phyloP scores from a whole-genome alignment of 805 yeast genomes.

The Lachancea waltii region DNA sequence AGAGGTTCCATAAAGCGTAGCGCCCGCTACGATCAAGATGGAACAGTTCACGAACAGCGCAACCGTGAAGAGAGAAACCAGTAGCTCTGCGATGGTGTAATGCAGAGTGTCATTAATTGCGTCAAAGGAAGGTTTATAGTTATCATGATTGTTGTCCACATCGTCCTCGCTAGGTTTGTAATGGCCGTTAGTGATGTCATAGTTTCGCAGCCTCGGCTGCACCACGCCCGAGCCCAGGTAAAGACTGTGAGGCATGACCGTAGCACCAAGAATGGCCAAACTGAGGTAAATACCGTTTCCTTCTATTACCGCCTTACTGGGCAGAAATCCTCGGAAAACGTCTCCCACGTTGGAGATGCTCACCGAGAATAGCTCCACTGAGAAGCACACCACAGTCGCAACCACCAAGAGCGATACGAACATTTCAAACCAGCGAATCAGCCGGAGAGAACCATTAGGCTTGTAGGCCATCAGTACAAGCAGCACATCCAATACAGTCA shows the following conservation, averaged over 20 bases:
- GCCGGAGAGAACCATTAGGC: constrained; percentile 73
- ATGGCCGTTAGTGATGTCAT: constrained; percentile 61
- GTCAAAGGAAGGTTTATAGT: constrained; percentile 70
- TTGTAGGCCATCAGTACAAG: constrained; percentile 81
- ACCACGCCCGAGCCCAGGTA: constrained; percentile 86
- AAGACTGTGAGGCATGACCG: constrained; percentile 91
- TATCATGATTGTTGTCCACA: constrained; percentile 33
- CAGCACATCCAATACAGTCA: constrained; percentile 82
- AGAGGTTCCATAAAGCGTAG: constrained; percentile 57
- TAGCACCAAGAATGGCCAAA: constrained; percentile 86
- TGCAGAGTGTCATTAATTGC: constrained; percentile 79
- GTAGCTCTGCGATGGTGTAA: constrained; percentile 75
- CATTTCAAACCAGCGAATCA: constrained; percentile 74
- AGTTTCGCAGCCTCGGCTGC: constrained; percentile 76
- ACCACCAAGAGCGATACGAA: constrained; percentile 72
- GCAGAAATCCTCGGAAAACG: constrained; percentile 64
- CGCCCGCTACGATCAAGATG: constrained; percentile 86
- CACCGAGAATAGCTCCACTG: constrained; percentile 67
- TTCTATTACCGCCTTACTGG: constrained; percentile 43
- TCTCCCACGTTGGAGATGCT: constrained; percentile 48
- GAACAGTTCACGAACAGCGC: constrained; percentile 89
- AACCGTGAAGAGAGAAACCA: constrained; percentile 77
- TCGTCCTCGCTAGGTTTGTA: constrained; percentile 38
- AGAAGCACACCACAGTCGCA: constrained; percentile 81
- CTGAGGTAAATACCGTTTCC: constrained; percentile 67